Conservation (phyloP, 495 filamentous ascomycete species). For the Cercophora samala region DNA sequence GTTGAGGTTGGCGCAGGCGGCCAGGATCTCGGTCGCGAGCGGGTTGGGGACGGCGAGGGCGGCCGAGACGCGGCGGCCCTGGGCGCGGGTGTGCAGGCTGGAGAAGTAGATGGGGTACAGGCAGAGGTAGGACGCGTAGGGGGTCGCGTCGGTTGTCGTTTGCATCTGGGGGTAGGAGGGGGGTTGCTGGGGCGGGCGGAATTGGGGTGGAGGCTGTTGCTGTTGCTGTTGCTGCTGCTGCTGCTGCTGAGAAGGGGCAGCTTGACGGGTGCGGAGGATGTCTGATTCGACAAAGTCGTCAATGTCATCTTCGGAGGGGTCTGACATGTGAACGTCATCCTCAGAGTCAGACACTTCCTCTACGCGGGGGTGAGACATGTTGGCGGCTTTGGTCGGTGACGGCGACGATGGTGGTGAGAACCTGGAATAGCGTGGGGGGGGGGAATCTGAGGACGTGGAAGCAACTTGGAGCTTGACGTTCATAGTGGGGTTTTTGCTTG, state of each 20-base stretch:
- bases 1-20: conserved; percentile 71
- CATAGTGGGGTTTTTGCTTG: conserved; percentile 18
- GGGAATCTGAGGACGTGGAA: conserved; percentile 10
- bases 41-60: conserved; percentile 78
- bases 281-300: conserved; percentile 52
- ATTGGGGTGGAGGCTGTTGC: conserved; percentile 16
- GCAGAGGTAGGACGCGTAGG: conserved; percentile 77
- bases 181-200: conserved; percentile 21
- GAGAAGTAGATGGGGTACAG: conserved; percentile 97
- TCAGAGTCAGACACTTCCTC: conserved; percentile 87
- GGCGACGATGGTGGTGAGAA: conserved; percentile 7
- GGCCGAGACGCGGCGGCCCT: conserved; percentile 73
- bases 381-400: conserved; percentile 21
- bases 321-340: conserved; percentile 72
- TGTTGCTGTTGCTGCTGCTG: conserved; percentile 18
- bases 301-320: conserved; percentile 68
- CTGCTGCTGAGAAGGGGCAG: conserved; percentile 23
- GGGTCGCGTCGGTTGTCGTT: conserved; percentile 47
- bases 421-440: no score
- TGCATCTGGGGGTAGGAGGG: conserved; percentile 33
- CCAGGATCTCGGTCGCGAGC: conserved; percentile 82
- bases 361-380: conserved; percentile 81
- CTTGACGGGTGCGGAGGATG: conserved; percentile 37
- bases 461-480: conserved; percentile 9
- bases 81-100: conserved; percentile 62